Percentiles rank a stretch among this genome's conserved stretches.
Conservation (phyloP, 257 asterid genomes). For the Henckelia pumila region DNA sequence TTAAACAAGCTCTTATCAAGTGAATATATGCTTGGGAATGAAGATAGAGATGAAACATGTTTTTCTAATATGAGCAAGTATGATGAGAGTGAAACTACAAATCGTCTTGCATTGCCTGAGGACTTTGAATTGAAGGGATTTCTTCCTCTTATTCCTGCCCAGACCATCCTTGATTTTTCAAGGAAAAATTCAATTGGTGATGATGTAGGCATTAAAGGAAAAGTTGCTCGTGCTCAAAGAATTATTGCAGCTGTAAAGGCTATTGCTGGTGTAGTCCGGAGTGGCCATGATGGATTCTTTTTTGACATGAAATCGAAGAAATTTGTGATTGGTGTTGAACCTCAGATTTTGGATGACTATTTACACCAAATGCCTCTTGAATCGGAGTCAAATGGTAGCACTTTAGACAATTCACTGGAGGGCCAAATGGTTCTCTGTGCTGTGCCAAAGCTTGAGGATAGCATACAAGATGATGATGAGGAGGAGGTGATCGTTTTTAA, state of each 20-base stretch:
- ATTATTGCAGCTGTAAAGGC: constrained; percentile 94
- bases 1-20: constrained; percentile 66
- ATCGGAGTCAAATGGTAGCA: constrained; percentile 27
- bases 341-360: constrained; percentile 52
- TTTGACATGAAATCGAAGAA: constrained; percentile 60
- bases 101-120: constrained; percentile 79
- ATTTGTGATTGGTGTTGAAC: constrained; percentile 68
- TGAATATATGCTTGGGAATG: constrained; percentile 46
- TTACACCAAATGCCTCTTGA: constrained; percentile 31
- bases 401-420: constrained; percentile 30
- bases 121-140: constrained; percentile 91
- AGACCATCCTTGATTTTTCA: constrained; percentile 80
- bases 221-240: constrained; percentile 64
- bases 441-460: constrained; percentile 36
- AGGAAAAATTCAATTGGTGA: constrained; percentile 61
- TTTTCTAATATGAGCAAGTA: constrained; percentile 83
- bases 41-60: constrained; percentile 74
- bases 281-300: constrained; percentile 62
- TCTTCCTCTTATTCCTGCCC: constrained; percentile 83
- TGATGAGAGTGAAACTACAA: constrained; percentile 71
- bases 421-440: constrained; percentile 27
- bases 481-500: constrained; percentile 88
- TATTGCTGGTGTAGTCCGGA: constrained; percentile 57
- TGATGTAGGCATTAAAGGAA: constrained; percentile 61
- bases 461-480: constrained; percentile 48